These are phyloP conservation scores for Ceratobasidium sp. DNA, from an alignment of 1,284 basidiomycete genomes.

Conservation along the genomic window DNA sequence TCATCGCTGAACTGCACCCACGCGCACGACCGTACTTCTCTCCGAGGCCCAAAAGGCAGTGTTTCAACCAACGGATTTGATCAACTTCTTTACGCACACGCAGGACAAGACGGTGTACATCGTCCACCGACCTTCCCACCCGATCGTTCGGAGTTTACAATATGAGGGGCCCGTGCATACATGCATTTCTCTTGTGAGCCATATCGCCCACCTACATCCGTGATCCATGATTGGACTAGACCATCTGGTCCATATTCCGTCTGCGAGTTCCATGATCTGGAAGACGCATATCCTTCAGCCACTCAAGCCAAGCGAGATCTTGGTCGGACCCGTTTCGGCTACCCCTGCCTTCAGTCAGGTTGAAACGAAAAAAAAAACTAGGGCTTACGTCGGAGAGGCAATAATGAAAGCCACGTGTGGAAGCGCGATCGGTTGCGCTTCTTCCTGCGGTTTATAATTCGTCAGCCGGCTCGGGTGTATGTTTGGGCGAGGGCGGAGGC, in stretches of 20 bases:
- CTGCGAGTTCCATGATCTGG: background rate
- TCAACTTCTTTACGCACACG: background rate
- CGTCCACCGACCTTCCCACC: background rate
- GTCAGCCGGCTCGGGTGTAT: background rate
- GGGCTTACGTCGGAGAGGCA: background rate
- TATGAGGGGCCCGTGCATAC: no score
- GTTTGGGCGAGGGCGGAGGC: background rate
- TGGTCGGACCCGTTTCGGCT: background rate
- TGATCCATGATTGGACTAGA: conserved; percentile 4
- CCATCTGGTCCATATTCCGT: background rate
- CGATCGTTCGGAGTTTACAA: background rate
- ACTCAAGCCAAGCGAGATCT: background rate
- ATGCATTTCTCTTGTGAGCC: no score
- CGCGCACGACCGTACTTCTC: background rate
- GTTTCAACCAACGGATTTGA: background rate
- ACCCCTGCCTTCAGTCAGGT: background rate
- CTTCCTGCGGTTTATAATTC: background rate
- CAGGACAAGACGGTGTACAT: background rate
- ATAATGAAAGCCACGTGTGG: conserved; percentile 32
- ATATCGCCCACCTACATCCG: background rate
- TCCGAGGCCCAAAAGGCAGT: background rate
- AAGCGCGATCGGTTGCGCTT: background rate
- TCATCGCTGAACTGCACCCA: background rate
- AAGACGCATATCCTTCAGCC: background rate
- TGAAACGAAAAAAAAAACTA: background rate